Evolutionary conservation across 768 basidiomycete species (phyloP).

Genomic region (Myochromella boudieri): DNA sequence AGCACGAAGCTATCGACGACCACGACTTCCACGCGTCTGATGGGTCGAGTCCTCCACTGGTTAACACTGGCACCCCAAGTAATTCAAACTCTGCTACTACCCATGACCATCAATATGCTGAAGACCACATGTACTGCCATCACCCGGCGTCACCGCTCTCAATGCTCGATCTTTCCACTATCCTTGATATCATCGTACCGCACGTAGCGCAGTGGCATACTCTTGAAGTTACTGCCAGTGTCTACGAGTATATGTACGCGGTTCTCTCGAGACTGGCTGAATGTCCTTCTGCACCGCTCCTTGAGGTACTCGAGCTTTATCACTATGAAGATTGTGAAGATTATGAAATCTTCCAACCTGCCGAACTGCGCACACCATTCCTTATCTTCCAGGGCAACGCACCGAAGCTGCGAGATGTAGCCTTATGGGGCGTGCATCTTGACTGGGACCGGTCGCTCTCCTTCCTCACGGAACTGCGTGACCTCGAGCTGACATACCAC

Average conservation of each 20-base stretch:
- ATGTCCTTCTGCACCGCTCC: constrained; percentile 48
- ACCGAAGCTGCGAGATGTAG: constrained; percentile 48
- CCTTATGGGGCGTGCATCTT: constrained; percentile 71
- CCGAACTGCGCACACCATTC: constrained; percentile 38
- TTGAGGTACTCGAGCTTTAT: constrained; percentile 55
- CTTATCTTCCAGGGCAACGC: constrained; percentile 53
- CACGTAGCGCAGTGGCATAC: constrained; percentile 54
- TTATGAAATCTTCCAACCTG: constrained; percentile 38
- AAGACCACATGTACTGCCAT: constrained; percentile 18
- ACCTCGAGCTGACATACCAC: constrained; percentile 65
- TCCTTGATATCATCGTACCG: constrained; percentile 48
- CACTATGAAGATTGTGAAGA: constrained; percentile 53
- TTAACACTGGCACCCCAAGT: too few species aligned
- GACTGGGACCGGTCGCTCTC: constrained; percentile 54
- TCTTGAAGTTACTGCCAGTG: constrained; percentile 45
- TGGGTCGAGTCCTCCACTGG: too few species aligned
- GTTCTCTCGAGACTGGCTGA: constrained; percentile 42
- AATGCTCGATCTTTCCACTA: constrained; percentile 29
- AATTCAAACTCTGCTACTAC: not conserved
- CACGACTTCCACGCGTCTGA: constrained; percentile 6
- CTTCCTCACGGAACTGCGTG: constrained; percentile 44
- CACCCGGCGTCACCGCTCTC: constrained; percentile 27
- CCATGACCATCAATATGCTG: constrained; percentile 17
- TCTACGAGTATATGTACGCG: constrained; percentile 46
- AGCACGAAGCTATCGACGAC: constrained; percentile 25